These are phyloP conservation scores for Cytospora mali DNA, from an alignment of 2,329 filamentous ascomycete species.

Conservation along the genomic window DNA sequence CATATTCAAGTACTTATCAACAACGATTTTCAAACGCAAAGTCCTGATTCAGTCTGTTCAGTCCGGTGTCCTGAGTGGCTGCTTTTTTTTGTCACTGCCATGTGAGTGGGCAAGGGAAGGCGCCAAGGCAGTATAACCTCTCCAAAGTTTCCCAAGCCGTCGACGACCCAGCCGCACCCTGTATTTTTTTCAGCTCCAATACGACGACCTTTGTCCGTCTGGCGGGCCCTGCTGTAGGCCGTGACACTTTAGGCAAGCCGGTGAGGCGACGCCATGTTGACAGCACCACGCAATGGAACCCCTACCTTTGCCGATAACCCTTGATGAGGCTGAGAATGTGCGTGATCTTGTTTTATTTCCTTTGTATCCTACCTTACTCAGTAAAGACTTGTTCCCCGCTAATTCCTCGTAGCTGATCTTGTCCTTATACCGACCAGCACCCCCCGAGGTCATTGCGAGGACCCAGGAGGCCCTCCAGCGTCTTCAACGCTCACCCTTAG, in stretches of 20 bases:
- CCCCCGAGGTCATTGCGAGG: slow-evolving; percentile 49
- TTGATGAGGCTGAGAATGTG: slow-evolving; percentile 41
- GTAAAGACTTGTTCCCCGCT: slow-evolving; percentile 2
- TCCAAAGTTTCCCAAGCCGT: slow-evolving; percentile 3
- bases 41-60: not conserved
- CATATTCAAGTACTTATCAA: not conserved
- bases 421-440: slow-evolving; percentile 56
- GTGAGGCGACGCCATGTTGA: slow-evolving; percentile 25
- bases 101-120: not conserved
- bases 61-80: not conserved
- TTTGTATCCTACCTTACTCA: not conserved
- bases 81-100: not conserved
- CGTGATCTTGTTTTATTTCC: slow-evolving; percentile 20
- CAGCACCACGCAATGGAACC: slow-evolving; percentile 33
- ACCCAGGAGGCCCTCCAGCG: slow-evolving; percentile 75
- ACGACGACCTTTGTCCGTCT: slow-evolving; percentile 2
- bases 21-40: not conserved
- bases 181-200: not conserved
- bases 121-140: slow-evolving; percentile 5
- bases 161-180: not conserved
- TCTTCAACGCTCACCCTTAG: slow-evolving; percentile 76
- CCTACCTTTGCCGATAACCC: slow-evolving; percentile 37
- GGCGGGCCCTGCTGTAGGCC: slow-evolving; percentile 8
- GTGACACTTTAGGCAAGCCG: slow-evolving; percentile 16
- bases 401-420: slow-evolving; percentile 47